Percentiles rank a stretch among this genome's conserved stretches.
Evolutionary conservation across 768 basidiomycete species (phyloP).

Genomic region (Suillus lakei): DNA sequence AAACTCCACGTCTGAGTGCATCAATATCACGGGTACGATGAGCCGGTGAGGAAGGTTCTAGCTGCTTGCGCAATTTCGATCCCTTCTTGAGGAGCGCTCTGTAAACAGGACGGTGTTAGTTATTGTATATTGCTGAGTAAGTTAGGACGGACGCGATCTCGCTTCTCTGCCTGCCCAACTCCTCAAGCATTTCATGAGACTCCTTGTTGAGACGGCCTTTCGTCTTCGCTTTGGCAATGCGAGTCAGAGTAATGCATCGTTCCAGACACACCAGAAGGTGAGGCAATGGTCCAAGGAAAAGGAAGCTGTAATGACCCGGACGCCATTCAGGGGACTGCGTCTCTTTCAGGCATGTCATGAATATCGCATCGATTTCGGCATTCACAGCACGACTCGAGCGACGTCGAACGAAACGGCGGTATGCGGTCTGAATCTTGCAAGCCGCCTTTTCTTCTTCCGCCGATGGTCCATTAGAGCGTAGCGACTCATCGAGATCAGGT

Average conservation of each 20-base stretch:
- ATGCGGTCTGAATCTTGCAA: slow-evolving; percentile 23
- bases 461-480: slow-evolving; percentile 24
- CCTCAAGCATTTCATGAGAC: slow-evolving; percentile 42
- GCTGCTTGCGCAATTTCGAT: slow-evolving; percentile 30
- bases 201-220: slow-evolving; percentile 35
- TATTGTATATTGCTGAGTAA: background rate
- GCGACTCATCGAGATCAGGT: slow-evolving; percentile 18
- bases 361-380: slow-evolving; percentile 31
- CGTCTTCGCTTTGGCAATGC: slow-evolving; percentile 33
- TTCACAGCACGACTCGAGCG: slow-evolving; percentile 18
- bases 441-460: slow-evolving; percentile 33
- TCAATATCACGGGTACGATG: slow-evolving; percentile 31
- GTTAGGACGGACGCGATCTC: slow-evolving; percentile 36
- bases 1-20: slow-evolving; percentile 31
- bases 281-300: slow-evolving; percentile 44
- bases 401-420: slow-evolving; percentile 15
- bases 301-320: slow-evolving; percentile 35
- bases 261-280: slow-evolving; percentile 48
- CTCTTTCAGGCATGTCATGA: slow-evolving; percentile 32
- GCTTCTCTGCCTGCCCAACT: slow-evolving; percentile 32
- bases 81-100: slow-evolving; percentile 34
- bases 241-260: slow-evolving; percentile 26
- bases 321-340: slow-evolving; percentile 34
- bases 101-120: background rate
- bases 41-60: slow-evolving; percentile 36